These are phyloP conservation scores for Cadophora malorum DNA, from an alignment of 2,329 filamentous ascomycete species.

Conservation along the genomic window DNA sequence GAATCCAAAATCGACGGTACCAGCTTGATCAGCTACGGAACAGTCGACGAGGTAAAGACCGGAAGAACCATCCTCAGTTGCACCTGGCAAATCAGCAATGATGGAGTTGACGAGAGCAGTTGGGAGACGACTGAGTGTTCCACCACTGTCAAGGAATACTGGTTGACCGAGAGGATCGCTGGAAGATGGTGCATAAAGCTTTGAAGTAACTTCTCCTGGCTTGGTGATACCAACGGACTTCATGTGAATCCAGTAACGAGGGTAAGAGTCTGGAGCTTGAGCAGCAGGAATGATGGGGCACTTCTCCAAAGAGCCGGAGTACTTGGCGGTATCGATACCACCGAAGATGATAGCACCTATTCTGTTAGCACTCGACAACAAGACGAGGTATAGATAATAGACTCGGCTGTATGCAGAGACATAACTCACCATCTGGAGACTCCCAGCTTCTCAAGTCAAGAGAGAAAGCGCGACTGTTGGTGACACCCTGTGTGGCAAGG, in stretches of 20 bases:
- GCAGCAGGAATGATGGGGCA: constrained; percentile 32
- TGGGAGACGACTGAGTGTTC: constrained; percentile 31
- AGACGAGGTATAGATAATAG: neutral
- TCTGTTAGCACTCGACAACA: neutral
- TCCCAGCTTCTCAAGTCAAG: constrained; percentile 27
- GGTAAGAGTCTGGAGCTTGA: constrained; percentile 24
- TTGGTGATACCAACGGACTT: constrained; percentile 32
- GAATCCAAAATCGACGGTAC: constrained; percentile 32
- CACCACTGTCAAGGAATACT: constrained; percentile 33
- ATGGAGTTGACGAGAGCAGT: constrained; percentile 27
- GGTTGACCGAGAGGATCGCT: constrained; percentile 23
- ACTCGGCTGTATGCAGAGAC: too few relatives aligned
- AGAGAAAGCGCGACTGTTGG: constrained; percentile 28
- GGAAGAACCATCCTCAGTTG: constrained; percentile 15
- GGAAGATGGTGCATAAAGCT: constrained; percentile 17
- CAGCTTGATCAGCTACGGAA: constrained; percentile 8
- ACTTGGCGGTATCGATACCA: constrained; percentile 30
- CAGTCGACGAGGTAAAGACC: constrained; percentile 29
- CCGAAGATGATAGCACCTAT: constrained; percentile 31
- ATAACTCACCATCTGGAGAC: constrained; percentile 20
- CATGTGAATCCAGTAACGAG: constrained; percentile 34
- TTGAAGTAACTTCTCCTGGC: constrained; percentile 25
- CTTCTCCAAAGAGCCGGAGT: constrained; percentile 27
- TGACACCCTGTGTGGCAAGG: constrained; percentile 25
- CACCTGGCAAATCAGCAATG: constrained; percentile 30